Conservation (phyloP, 352 stramenopile genomes). For the Phytophthora rubi region DNA sequence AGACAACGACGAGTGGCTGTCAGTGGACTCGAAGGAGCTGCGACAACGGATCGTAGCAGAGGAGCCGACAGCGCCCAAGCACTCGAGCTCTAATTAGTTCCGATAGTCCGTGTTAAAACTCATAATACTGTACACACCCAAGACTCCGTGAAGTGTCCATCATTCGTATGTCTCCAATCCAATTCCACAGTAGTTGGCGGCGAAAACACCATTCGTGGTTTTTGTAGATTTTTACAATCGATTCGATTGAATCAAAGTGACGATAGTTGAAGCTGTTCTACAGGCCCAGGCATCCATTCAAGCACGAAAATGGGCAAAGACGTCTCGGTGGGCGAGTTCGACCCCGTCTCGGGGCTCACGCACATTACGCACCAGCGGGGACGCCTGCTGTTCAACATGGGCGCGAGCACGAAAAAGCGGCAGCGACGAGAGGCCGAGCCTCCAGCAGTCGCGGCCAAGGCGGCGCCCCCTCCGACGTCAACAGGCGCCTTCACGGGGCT, state of each 20-base stretch:
- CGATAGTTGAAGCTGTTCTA: conserved; percentile 13
- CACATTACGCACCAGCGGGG: conserved; percentile 75
- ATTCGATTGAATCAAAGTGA: no score
- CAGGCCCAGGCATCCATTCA: background rate
- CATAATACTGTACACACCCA: no score
- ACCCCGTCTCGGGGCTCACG: conserved; percentile 60
- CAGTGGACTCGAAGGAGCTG: conserved; percentile 54
- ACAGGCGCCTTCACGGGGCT: conserved; percentile 61
- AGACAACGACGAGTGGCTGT: conserved; percentile 78
- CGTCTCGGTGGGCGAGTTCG: conserved; percentile 69
- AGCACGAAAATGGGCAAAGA: conserved; percentile 44
- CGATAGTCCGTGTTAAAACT: background rate
- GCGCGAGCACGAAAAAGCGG: conserved; percentile 48
- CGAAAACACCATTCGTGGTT: no score
- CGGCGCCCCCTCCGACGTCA: conserved; percentile 18
- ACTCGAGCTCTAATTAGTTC: conserved; percentile 27
- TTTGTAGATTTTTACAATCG: no score
- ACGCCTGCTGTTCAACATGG: conserved; percentile 81
- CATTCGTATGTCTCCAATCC: no score
- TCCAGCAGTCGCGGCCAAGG: conserved; percentile 4
- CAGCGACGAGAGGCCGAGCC: conserved; percentile 18
- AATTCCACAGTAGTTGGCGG: no score
- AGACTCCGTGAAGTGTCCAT: no score
- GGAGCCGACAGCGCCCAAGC: conserved; percentile 36
- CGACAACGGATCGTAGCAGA: conserved; percentile 53